These are phyloP conservation scores for Fennellomyces sp. DNA, from an alignment of 371 early-diverging fungal species.

Conservation along the genomic window DNA sequence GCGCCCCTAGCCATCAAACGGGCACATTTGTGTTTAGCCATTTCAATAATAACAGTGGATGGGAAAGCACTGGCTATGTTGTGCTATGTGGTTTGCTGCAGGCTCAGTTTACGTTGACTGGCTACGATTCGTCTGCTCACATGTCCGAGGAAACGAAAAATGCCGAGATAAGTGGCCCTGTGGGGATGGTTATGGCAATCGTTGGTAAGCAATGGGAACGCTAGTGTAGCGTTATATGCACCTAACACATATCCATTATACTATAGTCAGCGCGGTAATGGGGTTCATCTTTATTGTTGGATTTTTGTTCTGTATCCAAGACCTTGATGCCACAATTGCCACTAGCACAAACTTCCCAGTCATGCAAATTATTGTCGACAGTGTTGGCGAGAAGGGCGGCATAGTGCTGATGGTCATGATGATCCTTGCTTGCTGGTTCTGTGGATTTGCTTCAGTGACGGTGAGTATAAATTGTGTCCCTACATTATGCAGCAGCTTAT, in stretches of 20 bases:
- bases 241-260: background rate
- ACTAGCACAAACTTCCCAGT: constrained; percentile 44
- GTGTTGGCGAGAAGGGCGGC: constrained; percentile 50
- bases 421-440: constrained; percentile 61
- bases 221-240: background rate
- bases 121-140: constrained; percentile 73
- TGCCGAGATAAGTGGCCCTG: constrained; percentile 23
- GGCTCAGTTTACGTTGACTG: constrained; percentile 45
- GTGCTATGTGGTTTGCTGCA: constrained; percentile 35
- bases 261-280: constrained; percentile 32
- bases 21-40: constrained; percentile 36
- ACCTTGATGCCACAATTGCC: constrained; percentile 45
- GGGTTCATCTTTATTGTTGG: constrained; percentile 45
- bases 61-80: constrained; percentile 28
- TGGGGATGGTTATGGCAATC: constrained; percentile 14
- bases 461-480: no score
- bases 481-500: no score
- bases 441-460: constrained; percentile 57
- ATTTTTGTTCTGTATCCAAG: constrained; percentile 42
- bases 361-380: constrained; percentile 55
- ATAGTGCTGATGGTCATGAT: constrained; percentile 56
- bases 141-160: constrained; percentile 73
- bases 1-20: constrained; percentile 48
- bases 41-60: constrained; percentile 40
- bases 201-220: background rate